phyloP scores from a whole-genome alignment of 2,329 filamentous ascomycete species.

The Cytospora piceae region DNA sequence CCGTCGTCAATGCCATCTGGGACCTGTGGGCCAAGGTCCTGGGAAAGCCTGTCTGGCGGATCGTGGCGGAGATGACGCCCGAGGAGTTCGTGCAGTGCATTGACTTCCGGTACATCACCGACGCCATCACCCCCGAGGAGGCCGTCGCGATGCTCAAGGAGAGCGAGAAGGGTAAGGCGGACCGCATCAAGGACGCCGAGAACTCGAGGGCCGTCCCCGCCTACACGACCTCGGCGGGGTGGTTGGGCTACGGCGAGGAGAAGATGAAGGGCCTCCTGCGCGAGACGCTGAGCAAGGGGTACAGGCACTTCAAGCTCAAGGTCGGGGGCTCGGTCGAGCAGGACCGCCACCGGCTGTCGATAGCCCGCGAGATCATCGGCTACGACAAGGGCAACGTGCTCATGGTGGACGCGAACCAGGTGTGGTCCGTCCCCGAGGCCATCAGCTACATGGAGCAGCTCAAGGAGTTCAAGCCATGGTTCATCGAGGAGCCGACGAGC shows the following conservation, averaged over 20 bases:
- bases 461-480: conserved; percentile 84
- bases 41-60: conserved; percentile 85
- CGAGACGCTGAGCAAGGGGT: conserved; percentile 77
- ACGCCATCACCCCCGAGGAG: conserved; percentile 87
- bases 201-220: conserved; percentile 78
- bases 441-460: conserved; percentile 85
- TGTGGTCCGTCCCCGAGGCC: conserved; percentile 89
- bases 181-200: conserved; percentile 74
- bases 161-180: conserved; percentile 68
- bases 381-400: conserved; percentile 82
- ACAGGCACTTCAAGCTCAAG: conserved; percentile 89
- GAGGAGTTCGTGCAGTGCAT: conserved; percentile 87
- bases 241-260: conserved; percentile 88
- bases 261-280: conserved; percentile 78
- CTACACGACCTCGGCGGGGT: conserved; percentile 88
- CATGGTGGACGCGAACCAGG: conserved; percentile 93
- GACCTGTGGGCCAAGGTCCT: conserved; percentile 92
- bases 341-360: conserved; percentile 70
- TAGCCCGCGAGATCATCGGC: conserved; percentile 79
- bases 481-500: conserved; percentile 92
- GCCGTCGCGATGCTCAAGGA: conserved; percentile 72
- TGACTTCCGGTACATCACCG: conserved; percentile 93
- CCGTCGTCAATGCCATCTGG: conserved; percentile 90
- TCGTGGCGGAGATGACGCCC: conserved; percentile 87
- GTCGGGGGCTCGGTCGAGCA: conserved; percentile 75